Base-by-base conservation (phyloP, 129 eudicot genomes). In the Flaveria bidentis region DNA sequence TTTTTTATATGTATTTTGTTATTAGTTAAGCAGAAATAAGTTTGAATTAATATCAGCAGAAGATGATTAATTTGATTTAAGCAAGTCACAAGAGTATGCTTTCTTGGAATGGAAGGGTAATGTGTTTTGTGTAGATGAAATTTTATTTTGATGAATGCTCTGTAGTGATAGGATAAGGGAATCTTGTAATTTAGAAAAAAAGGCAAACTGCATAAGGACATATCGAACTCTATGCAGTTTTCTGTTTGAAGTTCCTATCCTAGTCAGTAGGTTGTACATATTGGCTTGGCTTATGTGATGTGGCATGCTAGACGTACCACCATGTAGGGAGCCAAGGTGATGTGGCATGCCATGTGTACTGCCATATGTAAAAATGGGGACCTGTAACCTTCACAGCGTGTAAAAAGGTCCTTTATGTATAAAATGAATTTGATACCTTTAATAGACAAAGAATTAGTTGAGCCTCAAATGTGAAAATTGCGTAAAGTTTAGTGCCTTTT, bases 81-180 rank as follows among this genome's bases (percentile, higher is more conserved):
- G n/a, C 50, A 46, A 69, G 13, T 69, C 18, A 45, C 7, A 45
- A 68, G 16, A 11, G 30, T 67, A 44, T 69, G 73, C 73, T 61
- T 61, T 61, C 42, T 69, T 68, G 56, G 30, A 68, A 42, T 46
- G 12, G 66, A 58, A 58, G 66, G 33, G 36, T 65, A 33, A 30
- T 25, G 41, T 17, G 71, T 39, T 17, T 66, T 16, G 28, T 4
- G 3, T 66, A 9, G 30, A 14, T 66, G 51, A 66, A 16, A 4
- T 5, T 5, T 4, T 5, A 16, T 17, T 8, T 66, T 66, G 23
- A 63, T 30, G 45, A 30, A 20, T 66, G 28, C 66, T 60, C n/a
- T 60, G 25, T 60, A 41, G 41, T 60, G 36, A 60, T 25, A 23
- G 39, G 26, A 60, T 20, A 62, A 28, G 44, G 42, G 44, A 28